Percentiles rank a stretch among this genome's conserved stretches.
These are phyloP conservation scores for Mucor sp. DNA, from an alignment of 371 early-diverging fungal genomes.

Conservation along the genomic window DNA sequence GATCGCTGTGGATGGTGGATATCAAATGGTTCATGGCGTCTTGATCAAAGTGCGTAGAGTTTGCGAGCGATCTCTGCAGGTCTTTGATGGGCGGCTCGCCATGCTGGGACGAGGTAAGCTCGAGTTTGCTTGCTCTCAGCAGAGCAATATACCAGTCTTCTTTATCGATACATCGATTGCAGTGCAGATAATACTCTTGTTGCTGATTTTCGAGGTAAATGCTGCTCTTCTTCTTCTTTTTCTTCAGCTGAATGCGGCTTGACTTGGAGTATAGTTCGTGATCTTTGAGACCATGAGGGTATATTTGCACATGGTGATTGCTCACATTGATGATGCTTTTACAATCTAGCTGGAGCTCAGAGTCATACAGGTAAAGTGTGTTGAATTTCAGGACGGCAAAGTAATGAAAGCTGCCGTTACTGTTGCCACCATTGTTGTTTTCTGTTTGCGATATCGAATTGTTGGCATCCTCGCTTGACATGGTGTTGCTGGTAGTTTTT, in stretches of 20 bases:
- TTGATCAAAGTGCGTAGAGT: conserved; percentile 55
- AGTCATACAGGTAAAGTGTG: conserved; percentile 82
- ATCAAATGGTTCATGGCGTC: conserved; percentile 57
- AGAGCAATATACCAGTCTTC: conserved; percentile 87
- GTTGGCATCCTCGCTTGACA: neutral
- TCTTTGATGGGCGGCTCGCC: conserved; percentile 23
- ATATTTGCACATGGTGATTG: conserved; percentile 66
- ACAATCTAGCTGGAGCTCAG: conserved; percentile 80
- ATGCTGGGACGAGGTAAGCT: conserved; percentile 17
- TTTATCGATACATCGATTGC: conserved; percentile 70
- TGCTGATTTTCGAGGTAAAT: neutral
- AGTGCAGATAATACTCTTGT: conserved; percentile 52
- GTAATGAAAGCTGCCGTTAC: conserved; percentile 7
- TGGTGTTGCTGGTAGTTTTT: conserved; percentile 27
- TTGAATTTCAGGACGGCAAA: conserved; percentile 82
- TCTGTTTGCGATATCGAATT: neutral
- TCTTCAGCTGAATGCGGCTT: conserved; percentile 50
- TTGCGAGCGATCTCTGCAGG: conserved; percentile 14
- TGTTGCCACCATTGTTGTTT: neutral
- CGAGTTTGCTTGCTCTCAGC: conserved; percentile 40
- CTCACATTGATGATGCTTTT: conserved; percentile 72
- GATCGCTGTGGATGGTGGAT: conserved; percentile 56
- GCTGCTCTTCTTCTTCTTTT: conserved; percentile 14
- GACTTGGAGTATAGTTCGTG: conserved; percentile 62
- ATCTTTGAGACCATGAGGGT: conserved; percentile 62